These are phyloP conservation scores for Penicillium argentinense DNA, from an alignment of 495 filamentous ascomycete species.

Conservation along the genomic window DNA sequence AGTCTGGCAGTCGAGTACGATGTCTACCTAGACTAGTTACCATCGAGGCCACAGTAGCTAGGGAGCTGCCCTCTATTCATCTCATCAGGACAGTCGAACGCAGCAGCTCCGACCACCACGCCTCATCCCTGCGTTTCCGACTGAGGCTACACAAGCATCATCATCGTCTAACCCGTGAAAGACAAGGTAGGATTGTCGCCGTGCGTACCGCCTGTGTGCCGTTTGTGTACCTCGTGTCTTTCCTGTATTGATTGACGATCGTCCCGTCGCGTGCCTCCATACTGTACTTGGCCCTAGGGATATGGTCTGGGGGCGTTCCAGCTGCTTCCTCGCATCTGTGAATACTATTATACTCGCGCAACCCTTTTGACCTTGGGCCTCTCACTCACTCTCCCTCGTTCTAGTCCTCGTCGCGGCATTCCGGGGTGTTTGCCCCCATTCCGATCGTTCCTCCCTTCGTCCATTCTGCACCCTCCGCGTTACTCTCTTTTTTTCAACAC, in stretches of 20 bases:
- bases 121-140: background rate
- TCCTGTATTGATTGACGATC: background rate
- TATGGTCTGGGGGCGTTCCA: background rate
- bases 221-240: no score
- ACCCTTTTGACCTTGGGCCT: background rate
- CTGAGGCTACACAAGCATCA: background rate
- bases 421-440: conserved; percentile 15
- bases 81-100: no score
- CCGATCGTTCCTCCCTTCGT: conserved; percentile 1
- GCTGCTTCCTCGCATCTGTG: no score
- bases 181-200: background rate
- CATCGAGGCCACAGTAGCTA: no score
- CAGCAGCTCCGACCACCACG: no score
- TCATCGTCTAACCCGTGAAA: background rate
- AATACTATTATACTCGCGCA: no score
- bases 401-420: conserved; percentile 7
- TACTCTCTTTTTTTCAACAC: conserved; percentile 5
- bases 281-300: background rate
- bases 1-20: no score
- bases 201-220: no score
- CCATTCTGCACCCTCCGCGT: conserved; percentile 1
- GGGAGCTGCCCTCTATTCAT: no score
- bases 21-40: no score
- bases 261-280: background rate
- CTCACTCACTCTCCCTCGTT: background rate